phyloP scores from a whole-genome alignment of 2,329 filamentous ascomycete genomes.

The Fusarium sp. region DNA sequence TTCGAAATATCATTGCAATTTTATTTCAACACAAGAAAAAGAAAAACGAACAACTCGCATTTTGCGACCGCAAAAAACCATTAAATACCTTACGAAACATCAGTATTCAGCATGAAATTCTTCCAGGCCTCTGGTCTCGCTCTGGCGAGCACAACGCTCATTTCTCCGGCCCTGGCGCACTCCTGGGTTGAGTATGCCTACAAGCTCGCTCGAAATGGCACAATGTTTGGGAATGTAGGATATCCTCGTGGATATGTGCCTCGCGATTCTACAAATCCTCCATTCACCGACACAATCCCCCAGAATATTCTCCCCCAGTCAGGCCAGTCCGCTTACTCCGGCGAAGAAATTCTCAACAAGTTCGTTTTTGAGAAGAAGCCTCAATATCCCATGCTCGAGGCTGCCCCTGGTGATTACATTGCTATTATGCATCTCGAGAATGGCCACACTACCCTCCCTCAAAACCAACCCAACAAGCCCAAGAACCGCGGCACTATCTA shows the following conservation, averaged over 20 bases:
- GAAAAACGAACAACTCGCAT: neutral
- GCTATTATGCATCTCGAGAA: conserved; percentile 78
- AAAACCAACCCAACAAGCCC: conserved; percentile 66
- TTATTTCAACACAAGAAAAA: conserved; percentile 6
- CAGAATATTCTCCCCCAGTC: conserved; percentile 69
- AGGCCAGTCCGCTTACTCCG: conserved; percentile 70
- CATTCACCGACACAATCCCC: conserved; percentile 66
- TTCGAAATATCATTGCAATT: conserved; percentile 20
- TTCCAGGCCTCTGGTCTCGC: conserved; percentile 24
- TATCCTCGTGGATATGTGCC: conserved; percentile 76
- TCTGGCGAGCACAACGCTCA: conserved; percentile 39
- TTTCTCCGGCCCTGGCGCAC: conserved; percentile 63
- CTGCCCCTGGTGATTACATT: conserved; percentile 67
- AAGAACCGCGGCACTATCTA: conserved; percentile 75
- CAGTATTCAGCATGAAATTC: conserved; percentile 34
- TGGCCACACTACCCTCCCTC: conserved; percentile 73
- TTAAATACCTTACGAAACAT: conserved; percentile 1
- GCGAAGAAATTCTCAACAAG: conserved; percentile 60
- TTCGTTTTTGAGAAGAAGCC: conserved; percentile 48
- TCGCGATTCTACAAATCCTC: conserved; percentile 58
- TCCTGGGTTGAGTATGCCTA: conserved; percentile 83
- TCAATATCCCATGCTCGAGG: conserved; percentile 68
- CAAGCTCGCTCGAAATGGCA: conserved; percentile 76
- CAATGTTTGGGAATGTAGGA: conserved; percentile 74
- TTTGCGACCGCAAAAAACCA: neutral